Percentiles rank a stretch among this genome's conserved stretches.
Conservation (phyloP, 768 basidiomycete genomes). For the Leccinum variicolor region DNA sequence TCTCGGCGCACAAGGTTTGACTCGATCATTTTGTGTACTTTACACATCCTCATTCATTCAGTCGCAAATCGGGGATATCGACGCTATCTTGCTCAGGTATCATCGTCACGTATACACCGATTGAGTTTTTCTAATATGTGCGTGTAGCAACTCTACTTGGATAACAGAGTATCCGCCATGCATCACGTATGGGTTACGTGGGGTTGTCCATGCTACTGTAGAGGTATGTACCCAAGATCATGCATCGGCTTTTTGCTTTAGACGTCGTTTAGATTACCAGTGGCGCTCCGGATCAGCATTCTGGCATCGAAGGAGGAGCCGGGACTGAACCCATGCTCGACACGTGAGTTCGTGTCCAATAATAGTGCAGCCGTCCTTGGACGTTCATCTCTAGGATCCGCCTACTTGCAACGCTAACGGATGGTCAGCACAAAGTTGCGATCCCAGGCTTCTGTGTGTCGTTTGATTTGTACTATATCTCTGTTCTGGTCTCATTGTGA, state of each 20-base stretch:
- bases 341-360: conserved; percentile 50
- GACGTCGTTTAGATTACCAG: conserved; percentile 55
- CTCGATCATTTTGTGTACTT: not conserved
- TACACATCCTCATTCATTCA: conserved; percentile 27
- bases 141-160: conserved; percentile 90
- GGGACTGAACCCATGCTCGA: conserved; percentile 89
- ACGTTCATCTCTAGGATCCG: conserved; percentile 53
- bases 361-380: not conserved
- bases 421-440: conserved; percentile 53
- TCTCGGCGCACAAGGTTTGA: conserved; percentile 68
- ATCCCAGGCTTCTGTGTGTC: conserved; percentile 83
- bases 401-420: conserved; percentile 68
- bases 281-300: conserved; percentile 79
- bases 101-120: conserved; percentile 1
- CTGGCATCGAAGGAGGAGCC: conserved; percentile 91
- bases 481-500: not conserved
- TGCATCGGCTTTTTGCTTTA: not conserved
- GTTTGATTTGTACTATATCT: not conserved
- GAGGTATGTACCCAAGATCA: conserved; percentile 43
- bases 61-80: conserved; percentile 81
- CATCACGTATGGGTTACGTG: conserved; percentile 91
- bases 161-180: conserved; percentile 90
- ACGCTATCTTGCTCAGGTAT: conserved; percentile 86
- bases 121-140: not conserved
- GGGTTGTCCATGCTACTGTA: conserved; percentile 85